These are phyloP conservation scores for Bothriochloa decipiens DNA, from an alignment of 176 grass and related monocot genomes.

Conservation along the genomic window DNA sequence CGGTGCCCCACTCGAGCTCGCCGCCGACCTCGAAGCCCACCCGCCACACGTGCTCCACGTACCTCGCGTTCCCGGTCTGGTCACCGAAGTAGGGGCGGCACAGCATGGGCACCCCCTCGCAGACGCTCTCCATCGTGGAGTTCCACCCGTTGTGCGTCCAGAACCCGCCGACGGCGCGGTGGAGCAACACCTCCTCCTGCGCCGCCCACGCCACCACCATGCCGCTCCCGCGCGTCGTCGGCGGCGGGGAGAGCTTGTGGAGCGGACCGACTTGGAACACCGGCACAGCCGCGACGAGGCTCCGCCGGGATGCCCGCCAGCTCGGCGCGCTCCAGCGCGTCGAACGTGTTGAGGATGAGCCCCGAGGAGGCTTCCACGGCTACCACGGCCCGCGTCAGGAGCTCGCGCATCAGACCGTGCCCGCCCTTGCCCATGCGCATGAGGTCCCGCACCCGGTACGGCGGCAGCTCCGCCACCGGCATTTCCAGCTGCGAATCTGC, in stretches of 20 bases:
- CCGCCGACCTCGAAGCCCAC: conserved; percentile 44
- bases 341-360: conserved; percentile 37
- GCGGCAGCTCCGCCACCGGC: conserved; percentile 44
- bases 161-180: conserved; percentile 58
- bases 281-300: too few relatives aligned
- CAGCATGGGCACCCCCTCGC: conserved; percentile 66
- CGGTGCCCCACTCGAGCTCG: conserved; percentile 15
- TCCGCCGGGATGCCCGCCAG: too few relatives aligned
- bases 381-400: too few relatives aligned
- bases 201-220: too few relatives aligned
- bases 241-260: too few relatives aligned
- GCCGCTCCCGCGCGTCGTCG: too few relatives aligned
- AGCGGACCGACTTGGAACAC: too few relatives aligned
- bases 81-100: conserved; percentile 57
- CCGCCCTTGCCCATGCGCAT: not conserved
- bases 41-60: conserved; percentile 52
- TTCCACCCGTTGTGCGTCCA: conserved; percentile 69
- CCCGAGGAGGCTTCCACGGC: conserved; percentile 32
- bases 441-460: conserved; percentile 47
- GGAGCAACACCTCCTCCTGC: not conserved
- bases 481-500: conserved; percentile 45
- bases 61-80: conserved; percentile 66
- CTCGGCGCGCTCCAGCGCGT: too few relatives aligned
- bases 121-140: conserved; percentile 53
- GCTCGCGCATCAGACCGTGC: not conserved